Conservation (phyloP, 192 early-diverging fungal genomes). For the Phlyctochytrium arcticum region DNA sequence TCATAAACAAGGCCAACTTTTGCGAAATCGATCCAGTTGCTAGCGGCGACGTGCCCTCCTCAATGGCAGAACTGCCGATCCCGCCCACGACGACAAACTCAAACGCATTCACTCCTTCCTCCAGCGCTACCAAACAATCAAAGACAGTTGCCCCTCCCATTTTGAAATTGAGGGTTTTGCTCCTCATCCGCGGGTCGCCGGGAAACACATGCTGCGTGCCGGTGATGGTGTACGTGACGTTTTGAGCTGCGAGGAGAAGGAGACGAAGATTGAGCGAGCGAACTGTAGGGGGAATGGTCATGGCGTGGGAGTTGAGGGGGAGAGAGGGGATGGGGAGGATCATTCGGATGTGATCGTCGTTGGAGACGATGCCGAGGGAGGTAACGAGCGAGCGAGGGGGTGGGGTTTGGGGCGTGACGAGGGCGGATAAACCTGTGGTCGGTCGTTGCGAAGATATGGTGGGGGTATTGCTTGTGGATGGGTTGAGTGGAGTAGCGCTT, state of each 20-base stretch:
- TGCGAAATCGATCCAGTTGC: background rate
- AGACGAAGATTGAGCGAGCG: slow-evolving; percentile 33
- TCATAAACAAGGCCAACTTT: slow-evolving; percentile 10
- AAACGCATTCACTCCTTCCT: slow-evolving; percentile 38
- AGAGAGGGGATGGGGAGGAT: slow-evolving; percentile 21
- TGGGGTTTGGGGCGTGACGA: background rate
- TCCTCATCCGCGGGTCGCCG: background rate
- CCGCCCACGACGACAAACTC: slow-evolving; percentile 20
- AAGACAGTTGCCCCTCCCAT: slow-evolving; percentile 25
- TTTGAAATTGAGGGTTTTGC: slow-evolving; percentile 11
- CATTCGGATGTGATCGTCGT: slow-evolving; percentile 24
- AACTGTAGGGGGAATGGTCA: slow-evolving; percentile 15
- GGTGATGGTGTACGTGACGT: slow-evolving; percentile 27
- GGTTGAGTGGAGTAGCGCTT: background rate
- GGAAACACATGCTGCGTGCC: slow-evolving; percentile 19
- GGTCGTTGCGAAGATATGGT: background rate
- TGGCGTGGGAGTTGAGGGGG: slow-evolving; percentile 12
- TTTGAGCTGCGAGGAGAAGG: slow-evolving; percentile 21
- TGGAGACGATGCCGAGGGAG: slow-evolving; percentile 27
- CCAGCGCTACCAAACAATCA: slow-evolving; percentile 28
- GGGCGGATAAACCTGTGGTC: background rate
- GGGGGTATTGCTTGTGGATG: background rate
- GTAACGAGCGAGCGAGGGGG: slow-evolving; percentile 11
- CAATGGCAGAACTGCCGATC: no score
- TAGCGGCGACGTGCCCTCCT: no score